Percentiles rank a stretch among this genome's conserved stretches.
Evolutionary conservation across 225 moss, liverwort and hornwort genomes (phyloP).

Genomic region (Thuidium tamariscinum): DNA sequence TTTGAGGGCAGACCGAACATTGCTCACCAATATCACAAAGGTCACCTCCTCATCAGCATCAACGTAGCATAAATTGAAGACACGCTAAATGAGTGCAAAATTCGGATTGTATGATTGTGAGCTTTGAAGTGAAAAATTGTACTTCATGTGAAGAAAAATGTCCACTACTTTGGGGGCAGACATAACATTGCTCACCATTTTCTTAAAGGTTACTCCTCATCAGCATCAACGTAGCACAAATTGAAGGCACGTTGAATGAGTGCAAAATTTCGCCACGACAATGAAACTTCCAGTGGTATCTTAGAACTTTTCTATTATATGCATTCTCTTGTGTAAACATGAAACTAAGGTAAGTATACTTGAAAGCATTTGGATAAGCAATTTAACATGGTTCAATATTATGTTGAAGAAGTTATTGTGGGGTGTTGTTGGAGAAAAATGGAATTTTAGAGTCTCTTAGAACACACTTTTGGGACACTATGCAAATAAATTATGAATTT

Average conservation of each 20-base stretch:
- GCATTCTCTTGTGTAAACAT: neutral
- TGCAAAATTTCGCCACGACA: neutral
- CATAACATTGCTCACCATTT: neutral
- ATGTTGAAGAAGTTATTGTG: neutral
- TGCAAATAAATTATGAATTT: neutral
- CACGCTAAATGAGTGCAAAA: neutral
- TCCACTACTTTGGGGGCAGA: neutral
- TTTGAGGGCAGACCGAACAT: neutral
- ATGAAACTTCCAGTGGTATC: neutral
- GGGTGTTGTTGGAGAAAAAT: neutral
- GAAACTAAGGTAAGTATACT: neutral
- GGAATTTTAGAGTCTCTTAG: too few species aligned
- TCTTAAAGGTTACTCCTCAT: neutral
- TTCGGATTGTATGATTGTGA: neutral
- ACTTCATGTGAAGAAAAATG: neutral
- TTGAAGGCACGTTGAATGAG: neutral
- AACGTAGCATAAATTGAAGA: neutral
- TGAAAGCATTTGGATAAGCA: fast-evolving
- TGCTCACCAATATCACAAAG: neutral
- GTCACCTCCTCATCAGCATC: neutral
- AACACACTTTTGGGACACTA: neutral
- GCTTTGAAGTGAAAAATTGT: neutral
- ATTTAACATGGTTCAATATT: neutral
- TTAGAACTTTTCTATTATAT: neutral
- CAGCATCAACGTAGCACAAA: neutral